phyloP scores from a whole-genome alignment of 441 rosid genomes.

The Bocquillonia castaneifolia region DNA sequence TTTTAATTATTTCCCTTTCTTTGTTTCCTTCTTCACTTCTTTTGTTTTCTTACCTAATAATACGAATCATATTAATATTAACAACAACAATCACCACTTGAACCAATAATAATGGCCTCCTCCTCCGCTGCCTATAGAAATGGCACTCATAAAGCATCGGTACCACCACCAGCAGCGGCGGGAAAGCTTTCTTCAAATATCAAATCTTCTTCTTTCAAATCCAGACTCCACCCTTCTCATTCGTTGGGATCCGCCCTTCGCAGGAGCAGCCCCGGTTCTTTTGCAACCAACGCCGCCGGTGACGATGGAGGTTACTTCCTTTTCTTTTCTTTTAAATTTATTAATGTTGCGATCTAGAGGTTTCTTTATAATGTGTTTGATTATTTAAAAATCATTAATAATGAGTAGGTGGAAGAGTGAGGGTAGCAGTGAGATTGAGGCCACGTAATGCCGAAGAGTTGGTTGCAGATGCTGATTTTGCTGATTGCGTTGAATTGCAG shows the following conservation, averaged over 20 bases:
- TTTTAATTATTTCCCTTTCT: too few relatives aligned
- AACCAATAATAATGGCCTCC: too few relatives aligned
- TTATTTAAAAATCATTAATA: not conserved
- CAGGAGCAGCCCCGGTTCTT: constrained; percentile 52
- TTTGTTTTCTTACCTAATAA: too few relatives aligned
- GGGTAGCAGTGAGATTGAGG: constrained; percentile 86
- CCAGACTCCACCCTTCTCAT: constrained; percentile 47
- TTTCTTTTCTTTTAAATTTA: not conserved
- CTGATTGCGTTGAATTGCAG: constrained; percentile 88
- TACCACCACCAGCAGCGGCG: constrained; percentile 2
- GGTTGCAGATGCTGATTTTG: constrained; percentile 85
- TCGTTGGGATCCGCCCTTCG: constrained; percentile 48
- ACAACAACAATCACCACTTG: too few relatives aligned
- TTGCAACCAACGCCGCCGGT: constrained; percentile 15
- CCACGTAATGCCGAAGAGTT: constrained; percentile 79
- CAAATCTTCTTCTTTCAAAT: constrained; percentile 66
- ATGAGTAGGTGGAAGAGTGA: constrained; percentile 83
- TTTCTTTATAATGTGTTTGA: not conserved
- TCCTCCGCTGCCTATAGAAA: constrained; percentile 44
- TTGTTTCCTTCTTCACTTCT: too few relatives aligned
- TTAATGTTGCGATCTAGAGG: not conserved
- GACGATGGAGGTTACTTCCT: constrained; percentile 52
- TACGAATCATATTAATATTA: too few relatives aligned
- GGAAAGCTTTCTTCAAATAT: constrained; percentile 50
- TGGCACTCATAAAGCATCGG: constrained; percentile 39